Evolutionary conservation across 2,329 filamentous ascomycete genomes (phyloP), one percentile per base, ranked within the genome.

Genomic region (Ascomycota sp.): DNA sequence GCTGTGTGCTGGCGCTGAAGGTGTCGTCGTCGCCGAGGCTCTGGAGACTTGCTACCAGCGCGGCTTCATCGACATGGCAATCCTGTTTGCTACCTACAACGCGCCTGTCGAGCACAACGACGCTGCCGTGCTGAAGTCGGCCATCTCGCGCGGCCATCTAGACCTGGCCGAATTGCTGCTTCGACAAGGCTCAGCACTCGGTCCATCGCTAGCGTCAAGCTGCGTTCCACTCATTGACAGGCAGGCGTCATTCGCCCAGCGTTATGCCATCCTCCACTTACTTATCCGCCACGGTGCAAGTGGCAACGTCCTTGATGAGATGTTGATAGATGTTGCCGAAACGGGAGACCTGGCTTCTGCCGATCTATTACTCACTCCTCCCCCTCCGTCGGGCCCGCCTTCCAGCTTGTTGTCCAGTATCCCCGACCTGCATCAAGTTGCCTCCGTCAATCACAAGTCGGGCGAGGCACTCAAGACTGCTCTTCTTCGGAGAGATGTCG

Each of bases 1-100:
- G 2, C 53, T 75, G 2, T 71, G 68, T 35, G 67, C 64, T 1
- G 68, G 69, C 0, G 67, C 68, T 1, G 52, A 56, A 9, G 69
- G 69, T 2, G 59, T 66, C 10, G 50, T 55, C 1, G 49, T 67
- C 1, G 57, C 64, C 0, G 48, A 52, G 25, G 64, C 61, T 0
- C 50, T 72, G 1, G 48, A 62, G 6, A 52, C 60, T 26, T 62
- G 66, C 1, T 62, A 59, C 34, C 51, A 57, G 6, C 55, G 54
- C 2, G 59, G 62, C 30, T 68, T 64, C 38, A 55, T 62, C 36
- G 63, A 68, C 29, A 64, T 72, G 59, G 59, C 66, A 2, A 52
- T 50, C 28, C 49, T 72, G n/a, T 49, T 73, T 6, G 53, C 68
- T 16, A 47, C 50, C 4, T 61, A 69, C 35, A 64, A 65, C 7